A percentile compares a stretch with the other conserved stretches of the same genome.
Conservation (phyloP, 31 red algal species). For the Asparagopsis taxiformis region DNA sequence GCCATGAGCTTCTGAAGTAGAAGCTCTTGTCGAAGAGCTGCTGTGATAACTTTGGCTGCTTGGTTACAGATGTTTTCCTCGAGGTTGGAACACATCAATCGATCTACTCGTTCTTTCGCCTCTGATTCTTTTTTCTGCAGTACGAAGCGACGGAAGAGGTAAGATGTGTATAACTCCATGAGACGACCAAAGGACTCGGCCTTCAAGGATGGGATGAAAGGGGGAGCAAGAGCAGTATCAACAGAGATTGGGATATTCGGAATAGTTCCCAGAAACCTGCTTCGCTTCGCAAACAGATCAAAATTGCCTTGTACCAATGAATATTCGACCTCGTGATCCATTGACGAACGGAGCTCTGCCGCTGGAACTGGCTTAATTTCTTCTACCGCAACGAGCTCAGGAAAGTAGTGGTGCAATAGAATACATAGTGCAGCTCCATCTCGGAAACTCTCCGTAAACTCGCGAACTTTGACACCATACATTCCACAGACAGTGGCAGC, state of each 20-base stretch:
- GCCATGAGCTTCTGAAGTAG: no score
- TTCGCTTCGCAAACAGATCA: constrained; percentile 28
- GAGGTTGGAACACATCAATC: not conserved
- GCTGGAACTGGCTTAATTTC: constrained; percentile 26
- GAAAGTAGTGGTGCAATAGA: constrained; percentile 51
- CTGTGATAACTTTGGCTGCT: no score
- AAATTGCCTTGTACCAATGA: constrained; percentile 51
- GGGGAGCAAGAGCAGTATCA: constrained; percentile 18
- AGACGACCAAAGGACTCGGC: constrained; percentile 51
- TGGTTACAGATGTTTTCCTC: no score
- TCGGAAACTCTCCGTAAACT: constrained; percentile 74
- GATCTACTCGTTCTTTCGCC: not conserved
- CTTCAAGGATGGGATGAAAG: constrained; percentile 28
- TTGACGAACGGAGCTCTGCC: constrained; percentile 13
- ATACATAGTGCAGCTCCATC: constrained; percentile 65
- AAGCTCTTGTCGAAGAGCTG: no score
- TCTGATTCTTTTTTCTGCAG: constrained; percentile 13
- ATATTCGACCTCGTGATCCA: constrained; percentile 18
- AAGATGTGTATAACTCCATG: constrained; percentile 49
- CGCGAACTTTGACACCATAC: constrained; percentile 50
- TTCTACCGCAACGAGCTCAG: constrained; percentile 25
- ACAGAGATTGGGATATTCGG: constrained; percentile 40
- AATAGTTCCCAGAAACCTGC: constrained; percentile 31
- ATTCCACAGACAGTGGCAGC: constrained; percentile 54
- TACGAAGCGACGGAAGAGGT: constrained; percentile 38